A percentile compares a stretch with the other conserved stretches of the same genome.
Conservation (phyloP, 2,329 filamentous ascomycete species). For the Cladophialophora carrionii region DNA sequence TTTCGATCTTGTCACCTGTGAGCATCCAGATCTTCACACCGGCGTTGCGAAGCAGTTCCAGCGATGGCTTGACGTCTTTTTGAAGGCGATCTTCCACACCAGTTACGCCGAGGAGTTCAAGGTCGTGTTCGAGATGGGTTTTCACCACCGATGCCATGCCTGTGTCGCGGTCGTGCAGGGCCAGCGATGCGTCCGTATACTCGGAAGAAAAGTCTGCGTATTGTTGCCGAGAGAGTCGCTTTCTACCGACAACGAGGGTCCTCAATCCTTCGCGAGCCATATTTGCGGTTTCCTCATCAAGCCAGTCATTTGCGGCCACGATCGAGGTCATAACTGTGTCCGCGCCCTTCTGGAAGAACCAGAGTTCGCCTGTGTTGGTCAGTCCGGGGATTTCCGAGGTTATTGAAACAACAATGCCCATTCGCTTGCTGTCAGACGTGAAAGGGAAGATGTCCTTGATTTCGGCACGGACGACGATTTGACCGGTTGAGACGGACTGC, state of each 20-base stretch:
- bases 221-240: constrained; percentile 74
- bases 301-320: constrained; percentile 94
- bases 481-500: constrained; percentile 73
- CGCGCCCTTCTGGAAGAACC: constrained; percentile 98
- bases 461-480: constrained; percentile 77
- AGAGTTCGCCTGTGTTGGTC: constrained; percentile 71
- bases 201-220: constrained; percentile 77
- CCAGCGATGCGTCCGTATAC: constrained; percentile 78
- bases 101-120: constrained; percentile 94
- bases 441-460: constrained; percentile 97
- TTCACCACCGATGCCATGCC: constrained; percentile 80
- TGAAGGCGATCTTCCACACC: constrained; percentile 98
- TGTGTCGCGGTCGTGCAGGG: constrained; percentile 76
- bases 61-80: constrained; percentile 88
- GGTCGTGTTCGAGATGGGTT: constrained; percentile 79
- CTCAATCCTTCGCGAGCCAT: constrained; percentile 97
- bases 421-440: constrained; percentile 95
- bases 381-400: constrained; percentile 56
- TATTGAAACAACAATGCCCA: constrained; percentile 96
- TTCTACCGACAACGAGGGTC: constrained; percentile 92
- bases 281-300: constrained; percentile 98
- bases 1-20: constrained; percentile 98
- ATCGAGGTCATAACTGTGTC: constrained; percentile 98
- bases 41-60: constrained; percentile 92
- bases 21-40: constrained; percentile 99